phyloP scores from a whole-genome alignment of 768 basidiomycete genomes.

The Auriscalpium vulgare region DNA sequence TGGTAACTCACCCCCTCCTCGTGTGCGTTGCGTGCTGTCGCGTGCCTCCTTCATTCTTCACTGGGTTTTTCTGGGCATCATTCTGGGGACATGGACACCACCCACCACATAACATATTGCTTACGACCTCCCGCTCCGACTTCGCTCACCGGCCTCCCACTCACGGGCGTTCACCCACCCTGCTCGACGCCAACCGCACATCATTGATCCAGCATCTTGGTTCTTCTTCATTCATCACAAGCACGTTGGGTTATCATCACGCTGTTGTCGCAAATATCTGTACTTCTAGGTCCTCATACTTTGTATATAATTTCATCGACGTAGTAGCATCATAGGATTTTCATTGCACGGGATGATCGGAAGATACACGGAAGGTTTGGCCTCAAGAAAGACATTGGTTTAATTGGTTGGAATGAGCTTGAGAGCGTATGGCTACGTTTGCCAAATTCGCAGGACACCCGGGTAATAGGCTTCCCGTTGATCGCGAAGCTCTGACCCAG shows the following conservation, averaged over 20 bases:
- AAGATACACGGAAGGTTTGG: too few species aligned
- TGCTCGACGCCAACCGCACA: neutral
- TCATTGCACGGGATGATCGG: too few species aligned
- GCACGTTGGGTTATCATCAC: slow-evolving; percentile 7
- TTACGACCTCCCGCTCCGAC: too few species aligned
- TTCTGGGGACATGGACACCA: neutral
- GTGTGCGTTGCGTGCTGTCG: neutral
- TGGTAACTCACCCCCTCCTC: slow-evolving; percentile 35
- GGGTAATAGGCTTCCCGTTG: too few species aligned
- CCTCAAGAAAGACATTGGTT: too few species aligned
- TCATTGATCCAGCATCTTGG: neutral
- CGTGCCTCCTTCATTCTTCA: neutral
- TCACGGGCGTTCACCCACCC: neutral
- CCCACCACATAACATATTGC: neutral
- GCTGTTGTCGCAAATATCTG: slow-evolving; percentile 15
- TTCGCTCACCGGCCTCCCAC: neutral
- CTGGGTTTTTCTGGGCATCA: neutral
- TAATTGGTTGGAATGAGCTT: too few species aligned
- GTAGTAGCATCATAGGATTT: neutral
- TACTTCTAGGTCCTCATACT: slow-evolving; percentile 4
- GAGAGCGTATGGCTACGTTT: too few species aligned
- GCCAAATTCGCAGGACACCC: too few species aligned
- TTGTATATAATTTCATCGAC: neutral
- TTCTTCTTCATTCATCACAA: neutral
- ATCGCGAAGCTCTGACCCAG: too few species aligned